Evolutionary conservation across 73 alveolate species (phyloP), one percentile per base, ranked within the genome.

Genomic region (Paramecium caudatum): DNA sequence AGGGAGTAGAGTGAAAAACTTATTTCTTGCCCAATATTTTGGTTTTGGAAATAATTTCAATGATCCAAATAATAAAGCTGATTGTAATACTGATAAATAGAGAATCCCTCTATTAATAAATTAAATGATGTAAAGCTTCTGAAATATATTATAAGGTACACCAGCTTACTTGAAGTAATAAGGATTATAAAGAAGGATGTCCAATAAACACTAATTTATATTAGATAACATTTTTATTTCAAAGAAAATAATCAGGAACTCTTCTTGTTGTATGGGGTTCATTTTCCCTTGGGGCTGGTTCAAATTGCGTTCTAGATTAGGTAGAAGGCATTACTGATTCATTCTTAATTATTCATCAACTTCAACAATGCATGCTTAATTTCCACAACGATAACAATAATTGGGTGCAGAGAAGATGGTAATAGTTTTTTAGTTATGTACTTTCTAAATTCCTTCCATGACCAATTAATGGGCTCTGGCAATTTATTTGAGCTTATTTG

Each of bases 371-470:
- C 96, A 92, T 63, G 98, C 96, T 82, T 95, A 91, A 82, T 97
- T 97, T 5, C 99, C 99, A 84, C 98, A 96, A 84, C 99, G 82
- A 92, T 97, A 97, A 87, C 99, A 96, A 93, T 96, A 96, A 96
- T 96, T 96, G 16, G 99, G 99, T 25, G 99, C 99, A 19, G 98
- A 94, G 92, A 96, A 96, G 25, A 96, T 91, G 43, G 99, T 96
- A 33, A 96, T 97, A 37, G 96, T 98, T 36, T 96, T 81, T 91
- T 94, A 50, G 78, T 95, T 96, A 82, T 84, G 97, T 45, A 82
- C 92, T 37, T 93, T 81, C 30, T 90, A 46, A 49, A 86, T 47
- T 90, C 94, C 97, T 92, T 93, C 93, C 96, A 93, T 90, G 6
- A 92, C 96, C 10, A 94, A 62, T 47, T 95, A 39, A 63, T 92